Evolutionary conservation across 2,329 filamentous ascomycete species (phyloP), one percentile per base, ranked within the genome.

Genomic region (Fusarium brevicatenulatum): DNA sequence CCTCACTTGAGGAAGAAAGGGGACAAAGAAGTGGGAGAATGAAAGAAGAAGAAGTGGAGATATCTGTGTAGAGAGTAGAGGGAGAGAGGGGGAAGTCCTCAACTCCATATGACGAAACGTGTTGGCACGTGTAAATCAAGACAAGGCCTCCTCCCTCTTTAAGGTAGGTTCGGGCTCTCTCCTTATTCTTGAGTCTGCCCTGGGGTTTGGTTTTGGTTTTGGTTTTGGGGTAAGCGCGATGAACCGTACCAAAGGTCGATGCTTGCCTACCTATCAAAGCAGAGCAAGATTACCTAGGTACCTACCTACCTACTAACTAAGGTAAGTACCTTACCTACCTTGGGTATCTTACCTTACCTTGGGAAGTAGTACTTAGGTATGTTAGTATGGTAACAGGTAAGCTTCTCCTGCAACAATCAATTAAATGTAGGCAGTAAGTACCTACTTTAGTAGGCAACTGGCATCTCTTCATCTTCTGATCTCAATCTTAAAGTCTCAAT

Each of bases 121-220:
- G 25, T 59, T 68, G 39, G 53, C 66, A 68, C 62, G 66, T 66
- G 62, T 44, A 56, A 25, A n/a, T 18, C 40, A 46, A 21, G 30
- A 34, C 30, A 50, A 23, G 47, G 9, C 21, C 10, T 49, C 47
- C 30, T 25, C 25, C 25, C 21, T 32, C 32, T 42, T 18, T 25
- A 25, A 25, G 25, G 25, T 25, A 23, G n/a, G 40, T 11, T 43
- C 15, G 40, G 40, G n/a, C 7, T n/a, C 42, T 32, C 40, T 32
- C 53, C 30, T 34, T 25, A 30, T 32, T 15, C 39, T 44, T 44
- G 25, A 23, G 21, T 15, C n/a, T 28, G 23, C 23, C 43, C 23
- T 23, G n/a, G n/a, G 28, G 16, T 52, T 57, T 32, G 9, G 32
- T 25, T 25, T 25, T 25, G 25, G 25, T 25, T 25, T 25, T 25